A percentile compares a stretch with the other conserved stretches of the same genome.
phyloP scores from a whole-genome alignment of 179 eudicot species.

The Beta lomatogona region DNA sequence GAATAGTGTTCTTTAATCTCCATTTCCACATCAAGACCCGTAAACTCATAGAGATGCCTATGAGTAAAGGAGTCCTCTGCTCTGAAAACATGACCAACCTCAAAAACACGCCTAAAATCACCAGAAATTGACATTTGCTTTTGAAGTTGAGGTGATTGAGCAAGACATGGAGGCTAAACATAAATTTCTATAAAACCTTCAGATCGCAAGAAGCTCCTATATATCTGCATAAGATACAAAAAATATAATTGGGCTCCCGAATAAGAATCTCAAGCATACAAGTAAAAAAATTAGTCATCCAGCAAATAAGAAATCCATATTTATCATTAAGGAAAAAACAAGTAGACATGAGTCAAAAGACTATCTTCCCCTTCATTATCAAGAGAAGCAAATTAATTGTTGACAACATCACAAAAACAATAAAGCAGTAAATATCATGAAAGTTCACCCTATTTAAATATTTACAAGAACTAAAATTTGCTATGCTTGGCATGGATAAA shows the following conservation, averaged over 20 bases:
- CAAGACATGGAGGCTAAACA: constrained; percentile 86
- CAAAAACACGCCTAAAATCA: constrained; percentile 84
- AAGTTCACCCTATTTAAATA: constrained; percentile 2
- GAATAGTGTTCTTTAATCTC: constrained; percentile 88
- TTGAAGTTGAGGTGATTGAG: constrained; percentile 98
- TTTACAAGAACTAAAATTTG: not conserved
- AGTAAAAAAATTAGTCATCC: too few species aligned
- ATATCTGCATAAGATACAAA: constrained; percentile 50
- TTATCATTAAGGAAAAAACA: not conserved
- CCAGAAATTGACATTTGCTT: constrained; percentile 94
- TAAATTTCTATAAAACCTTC: constrained; percentile 71
- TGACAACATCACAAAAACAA: not conserved
- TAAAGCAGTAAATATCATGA: not conserved
- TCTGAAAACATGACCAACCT: constrained; percentile 90
- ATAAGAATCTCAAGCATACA: not conserved
- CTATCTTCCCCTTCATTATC: not conserved
- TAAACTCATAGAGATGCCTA: constrained; percentile 90
- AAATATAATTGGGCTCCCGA: not conserved
- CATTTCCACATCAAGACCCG: constrained; percentile 97
- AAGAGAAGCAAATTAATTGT: not conserved
- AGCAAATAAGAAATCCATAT: too few species aligned
- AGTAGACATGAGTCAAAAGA: not conserved
- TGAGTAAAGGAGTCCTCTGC: constrained; percentile 95
- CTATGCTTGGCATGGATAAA: not conserved
- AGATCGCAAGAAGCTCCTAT: constrained; percentile 53